A percentile compares a stretch with the other conserved stretches of the same genome.
Conservation (phyloP, 2,329 filamentous ascomycete genomes). For the Xylariaceae sp. region DNA sequence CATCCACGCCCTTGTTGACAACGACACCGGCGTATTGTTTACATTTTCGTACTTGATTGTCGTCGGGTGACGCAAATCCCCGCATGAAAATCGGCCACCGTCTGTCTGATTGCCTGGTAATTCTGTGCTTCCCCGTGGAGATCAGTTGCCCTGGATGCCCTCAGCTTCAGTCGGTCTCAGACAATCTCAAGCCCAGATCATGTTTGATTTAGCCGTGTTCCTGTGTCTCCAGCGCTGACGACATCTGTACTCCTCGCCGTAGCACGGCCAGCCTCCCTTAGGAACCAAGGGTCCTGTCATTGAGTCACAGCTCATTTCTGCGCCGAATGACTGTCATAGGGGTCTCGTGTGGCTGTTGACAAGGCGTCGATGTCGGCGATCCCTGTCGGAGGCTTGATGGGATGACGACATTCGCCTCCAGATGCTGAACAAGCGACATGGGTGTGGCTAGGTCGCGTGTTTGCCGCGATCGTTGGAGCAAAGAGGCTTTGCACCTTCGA, state of each 20-base stretch:
- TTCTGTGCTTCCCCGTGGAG: neutral
- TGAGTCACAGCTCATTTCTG: neutral
- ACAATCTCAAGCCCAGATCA: neutral
- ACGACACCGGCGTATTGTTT: neutral
- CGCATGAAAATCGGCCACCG: neutral
- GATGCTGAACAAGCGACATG: neutral
- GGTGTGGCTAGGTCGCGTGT: neutral
- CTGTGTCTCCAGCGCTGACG: slow-evolving; percentile 1
- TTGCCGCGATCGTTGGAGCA: slow-evolving; percentile 7
- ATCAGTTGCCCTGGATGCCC: slow-evolving; percentile 1
- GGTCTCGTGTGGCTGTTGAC: neutral
- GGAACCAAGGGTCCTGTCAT: neutral
- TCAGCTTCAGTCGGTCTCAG: neutral
- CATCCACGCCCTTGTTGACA: neutral
- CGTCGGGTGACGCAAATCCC: neutral
- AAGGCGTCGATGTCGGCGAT: neutral
- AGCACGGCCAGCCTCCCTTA: neutral
- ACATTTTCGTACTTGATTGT: neutral
- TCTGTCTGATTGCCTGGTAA: neutral
- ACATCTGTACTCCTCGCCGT: slow-evolving; percentile 3
- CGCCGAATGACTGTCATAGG: neutral
- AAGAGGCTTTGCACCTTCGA: slow-evolving; percentile 16
- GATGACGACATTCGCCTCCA: neutral
- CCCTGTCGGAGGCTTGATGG: neutral
- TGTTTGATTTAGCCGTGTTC: neutral